phyloP scores from a whole-genome alignment of 768 basidiomycete species.

The Suillus luteus region DNA sequence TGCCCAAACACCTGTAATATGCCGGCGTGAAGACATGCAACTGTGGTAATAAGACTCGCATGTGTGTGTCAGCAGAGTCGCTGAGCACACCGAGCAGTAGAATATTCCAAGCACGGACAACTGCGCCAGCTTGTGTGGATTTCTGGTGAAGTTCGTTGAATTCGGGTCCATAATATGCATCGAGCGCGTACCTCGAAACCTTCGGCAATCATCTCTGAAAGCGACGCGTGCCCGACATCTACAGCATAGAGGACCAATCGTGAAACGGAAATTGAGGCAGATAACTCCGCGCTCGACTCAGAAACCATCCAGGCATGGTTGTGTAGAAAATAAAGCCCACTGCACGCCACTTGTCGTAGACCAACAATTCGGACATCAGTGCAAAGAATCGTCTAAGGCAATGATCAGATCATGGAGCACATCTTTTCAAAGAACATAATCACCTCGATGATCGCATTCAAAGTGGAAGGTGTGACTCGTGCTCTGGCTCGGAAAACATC shows the following conservation, averaged over 20 bases:
- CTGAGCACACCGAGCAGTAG: constrained; percentile 56
- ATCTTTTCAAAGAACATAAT: constrained; percentile 9
- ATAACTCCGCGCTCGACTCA: constrained; percentile 52
- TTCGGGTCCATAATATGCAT: constrained; percentile 12
- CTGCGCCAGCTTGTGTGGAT: constrained; percentile 35
- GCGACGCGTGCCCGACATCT: constrained; percentile 43
- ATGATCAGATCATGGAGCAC: constrained; percentile 10
- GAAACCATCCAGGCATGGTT: constrained; percentile 48
- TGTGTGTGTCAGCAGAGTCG: constrained; percentile 27
- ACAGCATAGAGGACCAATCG: constrained; percentile 54
- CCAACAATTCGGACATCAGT: constrained; percentile 30
- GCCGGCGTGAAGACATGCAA: constrained; percentile 50
- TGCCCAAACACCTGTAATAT: constrained; percentile 49
- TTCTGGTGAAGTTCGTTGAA: constrained; percentile 31
- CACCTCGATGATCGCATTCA: constrained; percentile 59
- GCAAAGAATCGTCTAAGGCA: constrained; percentile 32
- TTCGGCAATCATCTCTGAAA: constrained; percentile 40
- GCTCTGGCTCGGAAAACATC: constrained; percentile 58
- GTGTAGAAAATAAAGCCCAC: constrained; percentile 56
- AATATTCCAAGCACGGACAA: constrained; percentile 67
- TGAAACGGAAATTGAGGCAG: constrained; percentile 51
- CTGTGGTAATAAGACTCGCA: constrained; percentile 48
- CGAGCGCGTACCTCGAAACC: constrained; percentile 35
- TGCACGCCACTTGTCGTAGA: constrained; percentile 41
- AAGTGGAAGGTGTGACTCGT: constrained; percentile 48